Base-by-base conservation (phyloP, 2,329 filamentous ascomycete species). In the Botrytis galanthina region DNA sequence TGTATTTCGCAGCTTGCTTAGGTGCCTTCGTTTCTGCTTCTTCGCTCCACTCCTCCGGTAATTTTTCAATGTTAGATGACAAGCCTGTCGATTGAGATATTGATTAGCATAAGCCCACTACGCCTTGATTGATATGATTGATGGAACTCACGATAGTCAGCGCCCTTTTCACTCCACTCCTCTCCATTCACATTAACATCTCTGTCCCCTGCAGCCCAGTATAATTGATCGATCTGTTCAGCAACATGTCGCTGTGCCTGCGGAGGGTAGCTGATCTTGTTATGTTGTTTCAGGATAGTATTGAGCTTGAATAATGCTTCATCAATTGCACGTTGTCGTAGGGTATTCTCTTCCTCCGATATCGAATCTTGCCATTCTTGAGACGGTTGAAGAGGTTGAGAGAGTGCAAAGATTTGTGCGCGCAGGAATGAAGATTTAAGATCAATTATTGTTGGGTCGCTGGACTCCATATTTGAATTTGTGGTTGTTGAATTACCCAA, bases 211-310 rank as follows among this genome's bases (percentile, higher is more conserved):
- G 83, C 82, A 60, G 84, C 82, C 81, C 86, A 86, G 80, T 93
- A 93, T 62, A 92, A 82, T 66, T 83, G 82, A 81, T 92, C 90
- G 60, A 94, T 89, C 83, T 94, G 91, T 83, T 93, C 91, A 2
- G 91, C 91, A 29, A 93, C 87, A 78, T 92, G 90, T 51, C 91
- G 87, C 70, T 87, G 89, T n/a, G 91, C 90, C 77, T 92, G 90
- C 0, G 90, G 87, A 26, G 89, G 87, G 80, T 93, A 93, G 8
- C 89, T 89, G 72, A 89, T 86, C 51, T 87, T 88, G 44, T 86
- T 86, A 80, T 94, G 92, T 77, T 91, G 89, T 76, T 87, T 86
- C 22, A 93, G 82, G 26, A 85, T 82, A 74, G 89, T 87, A 79
- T 92, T 92, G 20, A 92, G 83, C 59, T 85, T 85, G 76, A 84